Percentiles rank a stretch among this genome's conserved stretches.
Evolutionary conservation across 116 monocot species (phyloP).

Genomic region (Iris pallida): DNA sequence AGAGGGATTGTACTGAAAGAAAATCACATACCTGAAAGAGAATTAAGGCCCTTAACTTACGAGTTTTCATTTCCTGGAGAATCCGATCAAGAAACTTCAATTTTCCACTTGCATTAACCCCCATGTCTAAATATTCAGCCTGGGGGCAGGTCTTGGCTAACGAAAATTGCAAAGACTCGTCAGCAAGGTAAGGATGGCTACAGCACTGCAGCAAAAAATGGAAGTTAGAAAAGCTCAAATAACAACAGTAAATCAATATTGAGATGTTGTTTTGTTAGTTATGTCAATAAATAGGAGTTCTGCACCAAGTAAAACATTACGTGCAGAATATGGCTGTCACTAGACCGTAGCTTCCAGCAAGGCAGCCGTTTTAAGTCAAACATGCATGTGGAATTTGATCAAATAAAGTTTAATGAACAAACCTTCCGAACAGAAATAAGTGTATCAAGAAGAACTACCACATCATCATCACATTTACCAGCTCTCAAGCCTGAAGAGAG

Average conservation of each 20-base stretch:
- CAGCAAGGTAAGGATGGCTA: conserved; percentile 80
- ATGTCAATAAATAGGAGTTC: neutral
- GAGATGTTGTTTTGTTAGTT: neutral
- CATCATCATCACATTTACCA: too few species aligned
- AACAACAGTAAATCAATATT: neutral
- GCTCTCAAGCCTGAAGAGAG: conserved; percentile 58
- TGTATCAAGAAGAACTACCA: conserved; percentile 56
- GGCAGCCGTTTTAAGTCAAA: neutral
- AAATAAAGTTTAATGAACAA: conserved; percentile 8
- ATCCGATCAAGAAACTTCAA: conserved; percentile 64
- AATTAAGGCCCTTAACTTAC: conserved; percentile 45
- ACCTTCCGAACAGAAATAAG: conserved; percentile 70
- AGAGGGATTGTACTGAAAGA: too few species aligned
- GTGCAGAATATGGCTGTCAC: neutral
- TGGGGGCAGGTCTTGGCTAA: conserved; percentile 26
- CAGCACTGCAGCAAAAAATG: conserved; percentile 56
- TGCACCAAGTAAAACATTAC: neutral
- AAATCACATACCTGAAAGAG: conserved; percentile 56
- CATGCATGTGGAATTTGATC: neutral
- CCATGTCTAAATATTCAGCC: conserved; percentile 47
- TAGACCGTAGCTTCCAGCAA: neutral
- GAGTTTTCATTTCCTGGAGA: conserved; percentile 46
- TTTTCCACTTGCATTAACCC: conserved; percentile 67
- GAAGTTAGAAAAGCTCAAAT: neutral
- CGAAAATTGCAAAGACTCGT: conserved; percentile 37